Conservation (phyloP, 1,284 basidiomycete genomes). For the Agaricales sp. region DNA sequence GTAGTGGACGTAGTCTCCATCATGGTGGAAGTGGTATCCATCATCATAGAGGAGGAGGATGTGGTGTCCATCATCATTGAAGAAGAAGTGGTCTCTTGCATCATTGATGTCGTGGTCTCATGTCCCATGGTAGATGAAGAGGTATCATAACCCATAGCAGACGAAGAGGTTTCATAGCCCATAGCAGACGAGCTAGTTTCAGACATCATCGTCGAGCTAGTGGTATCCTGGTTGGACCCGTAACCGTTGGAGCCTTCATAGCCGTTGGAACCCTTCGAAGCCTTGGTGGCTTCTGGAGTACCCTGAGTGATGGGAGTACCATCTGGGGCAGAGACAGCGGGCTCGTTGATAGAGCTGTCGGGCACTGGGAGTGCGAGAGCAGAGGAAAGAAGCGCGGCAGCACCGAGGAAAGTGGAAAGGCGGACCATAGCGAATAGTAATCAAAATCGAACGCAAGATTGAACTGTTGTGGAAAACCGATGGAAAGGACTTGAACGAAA, state of each 20-base stretch:
- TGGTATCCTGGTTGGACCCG: neutral
- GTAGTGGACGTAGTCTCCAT: slow-evolving; percentile 21
- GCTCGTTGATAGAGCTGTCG: slow-evolving; percentile 22
- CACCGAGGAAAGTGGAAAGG: slow-evolving; percentile 38
- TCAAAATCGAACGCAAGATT: slow-evolving; percentile 38
- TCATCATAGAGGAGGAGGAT: slow-evolving; percentile 8
- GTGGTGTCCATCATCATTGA: slow-evolving; percentile 8
- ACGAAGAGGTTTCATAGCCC: neutral
- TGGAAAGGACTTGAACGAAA: slow-evolving; percentile 39
- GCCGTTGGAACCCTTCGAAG: neutral
- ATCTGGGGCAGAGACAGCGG: slow-evolving; percentile 10
- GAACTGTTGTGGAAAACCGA: slow-evolving; percentile 32
- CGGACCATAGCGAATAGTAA: slow-evolving; percentile 42
- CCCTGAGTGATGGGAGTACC: slow-evolving; percentile 13
- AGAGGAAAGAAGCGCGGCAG: slow-evolving; percentile 38
- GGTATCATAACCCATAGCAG: neutral
- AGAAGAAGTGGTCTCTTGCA: slow-evolving; percentile 7
- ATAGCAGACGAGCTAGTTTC: neutral
- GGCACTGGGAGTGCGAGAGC: slow-evolving; percentile 37
- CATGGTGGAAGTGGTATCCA: slow-evolving; percentile 7
- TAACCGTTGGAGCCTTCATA: neutral
- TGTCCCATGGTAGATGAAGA: neutral
- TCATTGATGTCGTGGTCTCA: slow-evolving; percentile 1
- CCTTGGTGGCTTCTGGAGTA: slow-evolving; percentile 11
- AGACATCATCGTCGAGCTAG: slow-evolving; percentile 6